Evolutionary conservation across 331 rosid species (phyloP).

Genomic region (Ulmus americana): DNA sequence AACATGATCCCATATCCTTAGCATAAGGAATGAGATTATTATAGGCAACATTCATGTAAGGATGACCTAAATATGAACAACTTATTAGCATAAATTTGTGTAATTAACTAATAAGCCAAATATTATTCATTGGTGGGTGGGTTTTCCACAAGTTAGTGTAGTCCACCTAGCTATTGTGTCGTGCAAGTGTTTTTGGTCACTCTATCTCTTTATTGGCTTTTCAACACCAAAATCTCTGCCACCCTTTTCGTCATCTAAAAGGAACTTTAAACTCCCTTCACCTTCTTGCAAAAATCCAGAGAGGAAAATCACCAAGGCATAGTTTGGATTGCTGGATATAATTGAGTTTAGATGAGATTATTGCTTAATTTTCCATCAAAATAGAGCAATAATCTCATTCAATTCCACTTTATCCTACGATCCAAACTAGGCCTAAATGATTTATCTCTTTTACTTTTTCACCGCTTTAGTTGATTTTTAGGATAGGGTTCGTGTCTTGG

Average conservation of each 20-base stretch:
- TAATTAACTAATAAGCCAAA: constrained; percentile 22
- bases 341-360: too few relatives aligned
- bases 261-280: constrained; percentile 6
- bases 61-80: constrained; percentile 29
- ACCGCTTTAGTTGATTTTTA: too few relatives aligned
- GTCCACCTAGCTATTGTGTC: constrained; percentile 26
- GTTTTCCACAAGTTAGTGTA: constrained; percentile 54
- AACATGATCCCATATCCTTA: constrained; percentile 14
- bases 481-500: too few relatives aligned
- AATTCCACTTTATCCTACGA: too few relatives aligned
- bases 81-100: neutral
- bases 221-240: constrained; percentile 20
- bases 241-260: constrained; percentile 24
- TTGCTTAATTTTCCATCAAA: too few relatives aligned
- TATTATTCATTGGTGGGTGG: constrained; percentile 31
- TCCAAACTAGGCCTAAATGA: too few relatives aligned
- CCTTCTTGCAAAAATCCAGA: neutral
- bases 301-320: too few relatives aligned
- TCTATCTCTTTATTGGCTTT: constrained; percentile 4
- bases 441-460: too few relatives aligned
- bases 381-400: too few relatives aligned
- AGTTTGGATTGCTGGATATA: too few relatives aligned
- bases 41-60: constrained; percentile 3
- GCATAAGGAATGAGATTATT: neutral
- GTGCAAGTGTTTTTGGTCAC: constrained; percentile 30